These are phyloP conservation scores for Calonectria hawksworthii DNA, from an alignment of 2,329 filamentous ascomycete species.

Conservation along the genomic window DNA sequence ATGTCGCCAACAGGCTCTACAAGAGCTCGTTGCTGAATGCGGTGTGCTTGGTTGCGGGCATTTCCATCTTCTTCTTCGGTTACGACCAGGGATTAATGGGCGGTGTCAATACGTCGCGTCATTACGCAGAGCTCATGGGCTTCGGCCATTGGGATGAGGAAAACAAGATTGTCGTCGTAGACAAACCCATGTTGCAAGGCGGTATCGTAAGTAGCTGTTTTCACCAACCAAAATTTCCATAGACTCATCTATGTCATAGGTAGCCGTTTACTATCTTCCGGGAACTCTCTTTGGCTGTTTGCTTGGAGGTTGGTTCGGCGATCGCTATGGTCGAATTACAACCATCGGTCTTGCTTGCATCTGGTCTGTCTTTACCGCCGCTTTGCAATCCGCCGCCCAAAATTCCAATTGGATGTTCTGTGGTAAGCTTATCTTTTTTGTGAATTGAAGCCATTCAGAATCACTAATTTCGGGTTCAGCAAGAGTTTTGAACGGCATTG, in stretches of 20 bases:
- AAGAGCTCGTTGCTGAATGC: neutral
- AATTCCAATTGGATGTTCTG: conserved; percentile 5
- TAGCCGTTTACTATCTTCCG: neutral
- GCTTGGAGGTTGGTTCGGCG: neutral
- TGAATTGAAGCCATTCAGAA: neutral
- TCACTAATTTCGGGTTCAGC: neutral
- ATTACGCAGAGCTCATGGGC: conserved; percentile 7
- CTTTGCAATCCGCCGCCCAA: neutral
- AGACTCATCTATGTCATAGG: conserved; percentile 56
- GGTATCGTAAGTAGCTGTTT: conserved; percentile 54
- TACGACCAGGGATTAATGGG: conserved; percentile 2
- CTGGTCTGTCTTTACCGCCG: neutral
- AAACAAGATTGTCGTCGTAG: neutral
- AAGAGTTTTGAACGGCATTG: neutral
- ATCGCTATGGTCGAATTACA: neutral
- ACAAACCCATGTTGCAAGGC: conserved; percentile 58
- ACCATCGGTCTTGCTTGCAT: neutral
- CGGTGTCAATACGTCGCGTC: neutral
- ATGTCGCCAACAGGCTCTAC: neutral
- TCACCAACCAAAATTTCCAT: conserved; percentile 48
- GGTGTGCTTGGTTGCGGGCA: neutral
- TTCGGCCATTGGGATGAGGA: conserved; percentile 5
- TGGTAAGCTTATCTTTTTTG: neutral
- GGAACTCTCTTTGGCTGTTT: neutral
- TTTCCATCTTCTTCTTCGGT: conserved; percentile 4